phyloP scores from a whole-genome alignment of 108 stramenopile species.

The Fistulifera solaris region DNA sequence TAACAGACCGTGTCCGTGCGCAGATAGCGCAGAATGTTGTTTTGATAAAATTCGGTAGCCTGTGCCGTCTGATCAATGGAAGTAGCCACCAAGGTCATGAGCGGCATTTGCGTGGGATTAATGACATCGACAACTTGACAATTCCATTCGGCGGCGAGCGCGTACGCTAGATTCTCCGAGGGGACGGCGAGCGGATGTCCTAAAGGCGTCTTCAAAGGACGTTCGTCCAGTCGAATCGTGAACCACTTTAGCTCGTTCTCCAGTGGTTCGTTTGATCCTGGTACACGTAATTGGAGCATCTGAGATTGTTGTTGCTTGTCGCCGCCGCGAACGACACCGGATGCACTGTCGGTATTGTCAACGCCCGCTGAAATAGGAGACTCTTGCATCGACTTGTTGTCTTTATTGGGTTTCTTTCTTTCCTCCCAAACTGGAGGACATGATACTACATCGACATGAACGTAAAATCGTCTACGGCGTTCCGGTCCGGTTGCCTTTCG shows the following conservation, averaged over 20 bases:
- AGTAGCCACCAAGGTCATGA: conserved; percentile 94
- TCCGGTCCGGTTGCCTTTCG: no score
- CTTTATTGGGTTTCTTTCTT: no score
- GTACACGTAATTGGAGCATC: not conserved
- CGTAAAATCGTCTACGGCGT: no score
- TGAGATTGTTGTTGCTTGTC: not conserved
- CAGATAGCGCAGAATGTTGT: conserved; percentile 58
- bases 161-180: conserved; percentile 63
- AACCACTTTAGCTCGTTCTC: conserved; percentile 30
- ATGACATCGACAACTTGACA: conserved; percentile 54
- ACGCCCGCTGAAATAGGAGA: conserved; percentile 84
- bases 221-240: conserved; percentile 76
- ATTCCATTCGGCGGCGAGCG: conserved; percentile 94
- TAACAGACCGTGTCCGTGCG: conserved; percentile 74
- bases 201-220: conserved; percentile 64
- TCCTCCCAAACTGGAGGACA: no score
- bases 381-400: conserved; percentile 5
- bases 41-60: conserved; percentile 31
- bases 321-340: conserved; percentile 40
- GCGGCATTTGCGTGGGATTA: conserved; percentile 91
- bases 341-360: conserved; percentile 70
- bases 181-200: conserved; percentile 68
- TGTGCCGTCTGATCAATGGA: conserved; percentile 73
- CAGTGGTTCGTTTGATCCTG: not conserved
- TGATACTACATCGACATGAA: no score